Evolutionary conservation across 331 rosid species (phyloP).

Genomic region (Quercus phellos): DNA sequence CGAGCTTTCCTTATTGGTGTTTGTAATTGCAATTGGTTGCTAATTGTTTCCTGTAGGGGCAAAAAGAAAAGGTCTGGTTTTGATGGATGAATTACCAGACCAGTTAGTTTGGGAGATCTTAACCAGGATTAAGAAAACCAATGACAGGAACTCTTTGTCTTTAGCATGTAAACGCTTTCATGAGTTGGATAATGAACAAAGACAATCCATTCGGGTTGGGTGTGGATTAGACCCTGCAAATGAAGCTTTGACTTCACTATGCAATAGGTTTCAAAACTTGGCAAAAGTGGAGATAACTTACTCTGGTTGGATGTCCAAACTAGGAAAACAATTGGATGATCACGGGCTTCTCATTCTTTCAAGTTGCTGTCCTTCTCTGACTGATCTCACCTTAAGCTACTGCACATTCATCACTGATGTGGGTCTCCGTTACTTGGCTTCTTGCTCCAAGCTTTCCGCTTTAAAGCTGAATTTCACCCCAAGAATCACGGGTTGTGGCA

Average conservation of each 20-base stretch:
- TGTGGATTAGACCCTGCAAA: slow-evolving; percentile 90
- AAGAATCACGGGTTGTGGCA: slow-evolving; percentile 80
- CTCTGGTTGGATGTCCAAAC: slow-evolving; percentile 90
- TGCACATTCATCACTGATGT: slow-evolving; percentile 79
- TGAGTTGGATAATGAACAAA: slow-evolving; percentile 58
- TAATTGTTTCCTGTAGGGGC: background rate
- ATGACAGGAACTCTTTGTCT: slow-evolving; percentile 63
- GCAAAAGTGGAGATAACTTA: slow-evolving; percentile 63
- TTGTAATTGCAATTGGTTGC: background rate
- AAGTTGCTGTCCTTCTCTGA: slow-evolving; percentile 42
- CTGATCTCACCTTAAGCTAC: slow-evolving; percentile 70
- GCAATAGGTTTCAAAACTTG: slow-evolving; percentile 62
- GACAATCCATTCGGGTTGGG: slow-evolving; percentile 63
- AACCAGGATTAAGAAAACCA: slow-evolving; percentile 48
- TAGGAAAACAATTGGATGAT: slow-evolving; percentile 87
- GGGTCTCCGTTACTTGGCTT: slow-evolving; percentile 64
- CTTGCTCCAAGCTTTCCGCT: slow-evolving; percentile 58
- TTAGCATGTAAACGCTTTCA: slow-evolving; percentile 56
- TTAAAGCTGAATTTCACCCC: slow-evolving; percentile 73
- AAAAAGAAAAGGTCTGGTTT: background rate
- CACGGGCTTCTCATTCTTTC: slow-evolving; percentile 71
- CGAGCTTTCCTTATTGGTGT: background rate
- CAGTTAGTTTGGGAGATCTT: slow-evolving; percentile 81
- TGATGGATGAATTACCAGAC: slow-evolving; percentile 77
- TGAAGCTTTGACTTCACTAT: slow-evolving; percentile 60